Base-by-base conservation (phyloP, 768 basidiomycete species). In the Lentinula boryana region DNA sequence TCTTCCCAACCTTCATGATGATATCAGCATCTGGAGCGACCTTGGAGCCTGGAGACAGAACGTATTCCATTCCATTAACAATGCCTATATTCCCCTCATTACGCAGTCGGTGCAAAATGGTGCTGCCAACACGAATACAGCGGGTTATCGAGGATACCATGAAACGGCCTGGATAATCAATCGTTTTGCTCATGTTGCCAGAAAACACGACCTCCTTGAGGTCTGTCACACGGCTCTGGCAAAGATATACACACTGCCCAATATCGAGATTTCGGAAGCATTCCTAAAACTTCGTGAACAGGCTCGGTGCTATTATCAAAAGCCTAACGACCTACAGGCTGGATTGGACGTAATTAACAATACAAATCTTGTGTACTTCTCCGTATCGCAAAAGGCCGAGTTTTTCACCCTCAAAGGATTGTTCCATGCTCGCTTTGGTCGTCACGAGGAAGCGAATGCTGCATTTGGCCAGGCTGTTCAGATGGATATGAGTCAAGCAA, bases 141-240 rank as follows among this genome's bases (percentile, higher is more conserved):
- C 86, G 68, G 96, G 95, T 6, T 98, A 93, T 70, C 85, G 97
- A 55, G 97, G 97, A 7, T 98, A 93, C 72, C 97, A 99, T 69
- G 97, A 99, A 77, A 98, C 95, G 0, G 97, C 97, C 6, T 99
- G 97, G 97, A 98, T 97, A 69, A 98, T 98, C 78, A 99, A 99
- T 71, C 89, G 97, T 15, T 98, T 99, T 69, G 97, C 97, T 8
- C 96, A 99, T 74, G 95, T 98, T 58, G 97, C 97, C 21, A 84
- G 97, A 61, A 96, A 98, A 74, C 97, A 99, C 69, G 91, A 95
- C 63, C 82, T 99, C 6, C 81, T 95, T 49, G 97, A 99, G 52
- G 97, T 97, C 43, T 98, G 97, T 77, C 93, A 93, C 75, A 91
- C 83, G 5, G 91, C 91, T 1, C 80, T 99, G 68, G 95, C 90